Evolutionary conservation across 2,329 filamentous ascomycete species (phyloP).

Genomic region (Fusarium buharicum): DNA sequence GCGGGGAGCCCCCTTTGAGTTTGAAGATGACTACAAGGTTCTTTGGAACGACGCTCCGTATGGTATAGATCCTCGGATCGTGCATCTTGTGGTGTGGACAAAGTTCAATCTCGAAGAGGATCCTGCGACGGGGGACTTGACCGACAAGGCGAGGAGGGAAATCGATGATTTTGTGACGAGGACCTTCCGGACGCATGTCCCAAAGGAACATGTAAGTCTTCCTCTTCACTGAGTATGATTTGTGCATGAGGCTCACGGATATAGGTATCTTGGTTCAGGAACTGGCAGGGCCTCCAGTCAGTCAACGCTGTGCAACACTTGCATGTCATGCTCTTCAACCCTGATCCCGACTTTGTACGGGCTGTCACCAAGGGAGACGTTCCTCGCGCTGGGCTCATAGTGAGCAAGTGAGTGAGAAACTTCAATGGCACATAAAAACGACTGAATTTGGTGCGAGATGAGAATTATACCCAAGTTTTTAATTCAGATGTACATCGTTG

Average conservation of each 20-base stretch:
- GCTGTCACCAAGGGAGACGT: slow-evolving; percentile 79
- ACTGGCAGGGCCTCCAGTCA: slow-evolving; percentile 87
- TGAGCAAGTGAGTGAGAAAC: slow-evolving; percentile 7
- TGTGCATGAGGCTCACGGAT: slow-evolving; percentile 7
- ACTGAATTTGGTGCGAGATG: background rate
- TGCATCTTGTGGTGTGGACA: slow-evolving; percentile 92
- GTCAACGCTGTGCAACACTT: slow-evolving; percentile 92
- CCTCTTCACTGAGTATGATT: background rate
- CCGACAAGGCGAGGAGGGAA: slow-evolving; percentile 66
- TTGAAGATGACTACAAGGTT: slow-evolving; percentile 72
- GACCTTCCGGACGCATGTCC: slow-evolving; percentile 69
- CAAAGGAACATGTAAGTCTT: slow-evolving; percentile 62
- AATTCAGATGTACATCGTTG: background rate
- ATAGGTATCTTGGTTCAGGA: slow-evolving; percentile 67
- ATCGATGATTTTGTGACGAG: slow-evolving; percentile 77
- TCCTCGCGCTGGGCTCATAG: slow-evolving; percentile 65
- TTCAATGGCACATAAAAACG: background rate
- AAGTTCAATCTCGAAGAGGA: slow-evolving; percentile 85
- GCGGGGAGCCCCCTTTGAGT: slow-evolving; percentile 55
- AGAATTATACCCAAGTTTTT: background rate
- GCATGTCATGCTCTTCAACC: slow-evolving; percentile 88
- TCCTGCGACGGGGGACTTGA: slow-evolving; percentile 71
- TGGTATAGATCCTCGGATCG: slow-evolving; percentile 78
- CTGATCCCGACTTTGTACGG: slow-evolving; percentile 74
- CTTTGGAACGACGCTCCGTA: slow-evolving; percentile 96